These are phyloP conservation scores for Plantago ovata DNA, from an alignment of 257 asterid species.

Conservation along the genomic window DNA sequence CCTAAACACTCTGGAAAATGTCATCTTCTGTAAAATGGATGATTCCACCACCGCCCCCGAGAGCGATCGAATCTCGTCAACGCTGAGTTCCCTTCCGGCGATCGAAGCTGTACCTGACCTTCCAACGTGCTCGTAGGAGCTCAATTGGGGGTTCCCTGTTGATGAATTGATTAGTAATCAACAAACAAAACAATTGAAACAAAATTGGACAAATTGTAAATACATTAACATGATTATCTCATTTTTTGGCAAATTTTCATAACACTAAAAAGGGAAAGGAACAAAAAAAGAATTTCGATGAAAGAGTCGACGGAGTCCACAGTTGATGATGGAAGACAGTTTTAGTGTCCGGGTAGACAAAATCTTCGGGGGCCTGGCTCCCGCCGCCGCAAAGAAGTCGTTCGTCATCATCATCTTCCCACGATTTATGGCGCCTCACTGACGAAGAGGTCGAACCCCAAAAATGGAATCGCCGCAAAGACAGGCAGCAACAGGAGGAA, in stretches of 20 bases:
- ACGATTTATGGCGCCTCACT: constrained; percentile 59
- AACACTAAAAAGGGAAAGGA: too few species aligned
- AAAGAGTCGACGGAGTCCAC: neutral
- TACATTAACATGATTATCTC: too few species aligned
- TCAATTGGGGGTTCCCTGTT: too few species aligned
- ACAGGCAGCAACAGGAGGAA: constrained; percentile 24
- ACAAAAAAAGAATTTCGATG: too few species aligned
- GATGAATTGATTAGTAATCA: too few species aligned
- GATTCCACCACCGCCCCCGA: too few species aligned
- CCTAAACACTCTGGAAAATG: too few species aligned
- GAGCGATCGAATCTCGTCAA: constrained; percentile 81
- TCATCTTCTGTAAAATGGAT: too few species aligned
- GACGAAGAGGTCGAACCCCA: constrained; percentile 69
- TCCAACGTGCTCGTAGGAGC: constrained; percentile 67
- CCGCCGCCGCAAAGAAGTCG: constrained; percentile 23
- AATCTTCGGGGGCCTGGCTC: constrained; percentile 65
- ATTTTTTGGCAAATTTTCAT: too few species aligned
- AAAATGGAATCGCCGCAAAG: constrained; percentile 48
- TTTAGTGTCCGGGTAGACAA: constrained; percentile 81
- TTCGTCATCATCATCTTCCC: constrained; percentile 26
- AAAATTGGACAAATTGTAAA: too few species aligned
- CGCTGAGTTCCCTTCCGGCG: constrained; percentile 65
- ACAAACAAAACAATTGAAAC: too few species aligned
- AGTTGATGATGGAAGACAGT: constrained; percentile 60
- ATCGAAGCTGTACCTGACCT: constrained; percentile 60